A percentile compares a stretch with the other conserved stretches of the same genome.
Conservation (phyloP, 108 stramenopile genomes). For the Cylindrotheca closterium region DNA sequence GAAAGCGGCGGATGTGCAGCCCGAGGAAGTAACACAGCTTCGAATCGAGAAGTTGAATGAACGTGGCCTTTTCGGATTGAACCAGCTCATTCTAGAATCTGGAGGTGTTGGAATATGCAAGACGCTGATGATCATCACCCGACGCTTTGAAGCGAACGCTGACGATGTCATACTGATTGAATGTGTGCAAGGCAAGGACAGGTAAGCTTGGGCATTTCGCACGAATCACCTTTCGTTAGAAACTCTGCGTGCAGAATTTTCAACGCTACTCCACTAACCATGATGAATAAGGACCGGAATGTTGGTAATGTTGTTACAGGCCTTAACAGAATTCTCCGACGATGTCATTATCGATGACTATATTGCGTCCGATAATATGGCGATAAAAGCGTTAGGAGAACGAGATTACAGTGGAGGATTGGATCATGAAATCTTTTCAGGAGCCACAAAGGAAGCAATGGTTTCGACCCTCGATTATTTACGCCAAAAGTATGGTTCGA, state of each 20-base stretch:
- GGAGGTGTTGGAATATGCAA: constrained; percentile 16
- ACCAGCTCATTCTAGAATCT: constrained; percentile 49
- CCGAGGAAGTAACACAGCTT: too few species aligned
- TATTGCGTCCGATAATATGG: constrained; percentile 13
- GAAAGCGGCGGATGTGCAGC: too few species aligned
- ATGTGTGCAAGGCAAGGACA: constrained; percentile 59
- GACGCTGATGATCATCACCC: constrained; percentile 29
- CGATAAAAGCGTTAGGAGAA: not conserved
- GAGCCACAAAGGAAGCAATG: constrained; percentile 38
- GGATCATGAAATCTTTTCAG: constrained; percentile 19
- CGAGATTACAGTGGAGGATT: constrained; percentile 14
- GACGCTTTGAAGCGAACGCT: constrained; percentile 24
- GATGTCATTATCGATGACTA: constrained; percentile 42
- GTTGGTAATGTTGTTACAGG: constrained; percentile 44
- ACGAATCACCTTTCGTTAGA: too few species aligned
- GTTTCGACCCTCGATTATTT: constrained; percentile 22
- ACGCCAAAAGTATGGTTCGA: constrained; percentile 33
- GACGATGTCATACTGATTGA: constrained; percentile 22
- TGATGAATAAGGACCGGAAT: constrained; percentile 52
- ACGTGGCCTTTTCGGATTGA: constrained; percentile 36
- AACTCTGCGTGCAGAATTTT: too few species aligned
- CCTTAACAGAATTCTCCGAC: constrained; percentile 30
- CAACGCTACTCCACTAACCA: too few species aligned
- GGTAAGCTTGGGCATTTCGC: too few species aligned
- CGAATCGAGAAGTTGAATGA: constrained; percentile 36